phyloP scores from a whole-genome alignment of 805 yeast species.

The Maudiozyma serrabonitensis region DNA sequence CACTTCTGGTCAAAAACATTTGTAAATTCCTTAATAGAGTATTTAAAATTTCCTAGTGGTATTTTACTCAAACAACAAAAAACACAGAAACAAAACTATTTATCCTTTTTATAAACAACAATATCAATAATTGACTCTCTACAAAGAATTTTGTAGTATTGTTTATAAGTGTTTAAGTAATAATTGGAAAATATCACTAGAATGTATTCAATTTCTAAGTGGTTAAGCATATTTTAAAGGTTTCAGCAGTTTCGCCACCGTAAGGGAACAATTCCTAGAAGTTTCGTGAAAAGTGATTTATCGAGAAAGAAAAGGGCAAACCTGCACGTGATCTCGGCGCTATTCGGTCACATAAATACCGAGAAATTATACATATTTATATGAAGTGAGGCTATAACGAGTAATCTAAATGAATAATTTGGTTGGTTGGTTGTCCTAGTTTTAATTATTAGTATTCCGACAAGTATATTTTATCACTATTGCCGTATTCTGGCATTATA shows the following conservation, averaged over 20 bases:
- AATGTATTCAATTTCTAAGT: background rate
- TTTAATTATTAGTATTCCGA: no score
- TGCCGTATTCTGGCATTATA: no score
- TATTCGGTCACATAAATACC: no score
- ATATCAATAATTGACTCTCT: no score
- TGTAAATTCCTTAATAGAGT: background rate
- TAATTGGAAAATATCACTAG: background rate
- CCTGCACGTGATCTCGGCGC: background rate
- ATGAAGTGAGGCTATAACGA: no score
- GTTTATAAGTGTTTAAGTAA: background rate
- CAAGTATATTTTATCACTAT: no score
- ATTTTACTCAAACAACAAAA: background rate
- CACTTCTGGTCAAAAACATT: slow-evolving; percentile 98
- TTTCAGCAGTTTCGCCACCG: background rate
- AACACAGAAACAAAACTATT: background rate
- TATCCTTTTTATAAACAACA: no score
- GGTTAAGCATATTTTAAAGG: background rate
- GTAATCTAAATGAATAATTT: no score
- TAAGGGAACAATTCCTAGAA: background rate
- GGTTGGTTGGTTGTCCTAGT: no score
- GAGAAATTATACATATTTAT: no score
- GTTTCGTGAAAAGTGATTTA: background rate
- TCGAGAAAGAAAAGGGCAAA: background rate
- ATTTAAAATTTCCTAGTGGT: background rate
- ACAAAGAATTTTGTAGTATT: background rate